Evolutionary conservation across 2,329 filamentous ascomycete genomes (phyloP).

Genomic region (Aspergillus ibericus): DNA sequence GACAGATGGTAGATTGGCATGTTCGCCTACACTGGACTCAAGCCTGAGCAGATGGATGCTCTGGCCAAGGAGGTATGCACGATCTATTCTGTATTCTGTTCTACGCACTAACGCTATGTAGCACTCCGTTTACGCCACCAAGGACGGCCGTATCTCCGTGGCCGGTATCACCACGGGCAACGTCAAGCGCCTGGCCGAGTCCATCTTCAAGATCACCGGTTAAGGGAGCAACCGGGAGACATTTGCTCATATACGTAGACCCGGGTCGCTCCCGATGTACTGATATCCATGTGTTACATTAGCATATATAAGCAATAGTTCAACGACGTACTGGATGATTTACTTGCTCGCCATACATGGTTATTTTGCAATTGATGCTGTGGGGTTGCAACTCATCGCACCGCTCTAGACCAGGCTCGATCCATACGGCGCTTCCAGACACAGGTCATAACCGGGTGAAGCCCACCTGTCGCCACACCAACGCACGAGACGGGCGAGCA

Average conservation of each 20-base stretch:
- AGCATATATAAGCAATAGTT: conserved; percentile 19
- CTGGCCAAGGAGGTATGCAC: conserved; percentile 75
- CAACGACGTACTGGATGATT: conserved; percentile 3
- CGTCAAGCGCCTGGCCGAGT: conserved; percentile 51
- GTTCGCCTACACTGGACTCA: conserved; percentile 98
- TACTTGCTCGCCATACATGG: neutral
- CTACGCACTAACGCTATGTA: conserved; percentile 29
- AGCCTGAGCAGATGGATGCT: conserved; percentile 83
- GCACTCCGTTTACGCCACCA: conserved; percentile 96
- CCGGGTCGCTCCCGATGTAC: conserved; percentile 17
- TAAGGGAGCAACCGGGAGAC: conserved; percentile 28
- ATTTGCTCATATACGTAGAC: conserved; percentile 15
- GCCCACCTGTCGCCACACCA: conserved; percentile 1
- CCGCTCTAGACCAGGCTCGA: neutral
- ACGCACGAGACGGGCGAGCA: neutral
- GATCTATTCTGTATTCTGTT: neutral
- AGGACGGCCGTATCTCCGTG: conserved; percentile 58
- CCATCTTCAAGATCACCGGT: conserved; percentile 53
- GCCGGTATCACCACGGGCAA: conserved; percentile 52
- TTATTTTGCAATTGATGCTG: neutral
- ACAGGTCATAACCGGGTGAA: neutral
- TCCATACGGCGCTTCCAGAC: neutral
- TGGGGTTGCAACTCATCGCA: neutral
- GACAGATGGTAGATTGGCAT: conserved; percentile 72
- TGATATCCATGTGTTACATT: conserved; percentile 27